A percentile compares a stretch with the other conserved stretches of the same genome.
These are phyloP conservation scores for Ligustrum vulgare DNA, from an alignment of 257 asterid species.

Conservation along the genomic window DNA sequence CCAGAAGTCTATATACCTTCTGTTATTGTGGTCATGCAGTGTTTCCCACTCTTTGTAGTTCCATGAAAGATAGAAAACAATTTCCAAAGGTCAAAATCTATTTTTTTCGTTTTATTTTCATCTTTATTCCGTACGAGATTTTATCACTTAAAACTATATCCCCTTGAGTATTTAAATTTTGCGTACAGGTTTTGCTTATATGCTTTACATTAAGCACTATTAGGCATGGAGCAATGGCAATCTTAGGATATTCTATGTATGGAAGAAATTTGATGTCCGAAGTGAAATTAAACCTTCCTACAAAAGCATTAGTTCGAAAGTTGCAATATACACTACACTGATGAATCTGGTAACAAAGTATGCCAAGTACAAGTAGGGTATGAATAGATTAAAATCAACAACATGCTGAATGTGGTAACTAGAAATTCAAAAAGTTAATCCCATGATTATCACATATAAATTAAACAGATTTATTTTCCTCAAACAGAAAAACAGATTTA, in stretches of 20 bases:
- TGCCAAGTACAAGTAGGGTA: no score
- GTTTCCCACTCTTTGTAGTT: conserved; percentile 33
- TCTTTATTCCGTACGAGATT: no score
- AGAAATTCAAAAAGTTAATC: no score
- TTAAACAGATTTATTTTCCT: no score
- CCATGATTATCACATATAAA: no score
- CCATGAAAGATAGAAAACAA: conserved; percentile 32
- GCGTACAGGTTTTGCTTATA: conserved; percentile 26
- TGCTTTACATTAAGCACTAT: conserved; percentile 31
- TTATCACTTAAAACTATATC: no score
- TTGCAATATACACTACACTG: neutral
- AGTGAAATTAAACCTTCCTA: neutral
- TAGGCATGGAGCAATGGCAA: conserved; percentile 33
- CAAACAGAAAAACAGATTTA: no score
- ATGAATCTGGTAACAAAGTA: no score
- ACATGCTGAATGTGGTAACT: no score
- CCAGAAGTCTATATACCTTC: conserved; percentile 36
- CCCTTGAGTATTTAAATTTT: neutral
- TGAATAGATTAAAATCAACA: no score
- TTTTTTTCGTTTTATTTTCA: no score
- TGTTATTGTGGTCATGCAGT: conserved; percentile 43
- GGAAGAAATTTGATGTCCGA: conserved; percentile 30
- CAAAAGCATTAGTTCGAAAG: neutral
- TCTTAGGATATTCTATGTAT: conserved; percentile 35
- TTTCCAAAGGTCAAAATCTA: no score